Evolutionary conservation across 2,329 filamentous ascomycete species (phyloP).

Genomic region (Neofusicoccum umdonicola): DNA sequence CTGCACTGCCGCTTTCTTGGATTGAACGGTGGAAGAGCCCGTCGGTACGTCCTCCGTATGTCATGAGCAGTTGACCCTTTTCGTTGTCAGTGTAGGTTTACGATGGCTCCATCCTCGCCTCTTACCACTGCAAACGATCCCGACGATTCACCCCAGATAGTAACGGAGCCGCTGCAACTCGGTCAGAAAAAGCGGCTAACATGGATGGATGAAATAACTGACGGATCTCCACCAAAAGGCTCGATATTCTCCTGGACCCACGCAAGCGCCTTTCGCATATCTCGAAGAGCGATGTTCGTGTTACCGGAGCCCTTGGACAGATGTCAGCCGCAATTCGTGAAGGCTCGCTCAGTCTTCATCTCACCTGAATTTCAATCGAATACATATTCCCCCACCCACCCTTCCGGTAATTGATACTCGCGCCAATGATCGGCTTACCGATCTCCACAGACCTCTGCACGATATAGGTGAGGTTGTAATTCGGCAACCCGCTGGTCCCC

Average conservation of each 20-base stretch:
- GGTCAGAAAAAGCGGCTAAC: neutral
- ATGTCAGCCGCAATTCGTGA: neutral
- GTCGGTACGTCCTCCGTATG: conserved; percentile 34
- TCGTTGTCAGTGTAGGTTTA: neutral
- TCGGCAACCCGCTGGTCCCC: conserved; percentile 9
- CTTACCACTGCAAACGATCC: conserved; percentile 14
- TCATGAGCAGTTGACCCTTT: conserved; percentile 34
- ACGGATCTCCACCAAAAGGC: conserved; percentile 9
- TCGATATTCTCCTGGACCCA: conserved; percentile 17
- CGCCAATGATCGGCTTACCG: conserved; percentile 31
- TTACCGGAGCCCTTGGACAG: neutral
- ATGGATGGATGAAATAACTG: neutral
- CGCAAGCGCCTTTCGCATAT: conserved; percentile 10
- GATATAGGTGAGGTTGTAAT: conserved; percentile 24
- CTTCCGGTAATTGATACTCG: conserved; percentile 47
- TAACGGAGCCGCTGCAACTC: neutral
- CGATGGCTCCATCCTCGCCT: neutral
- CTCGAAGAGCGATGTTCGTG: conserved; percentile 10
- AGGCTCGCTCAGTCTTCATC: neutral
- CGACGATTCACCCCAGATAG: conserved; percentile 17
- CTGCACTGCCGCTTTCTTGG: conserved; percentile 36
- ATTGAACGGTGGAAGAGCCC: conserved; percentile 37
- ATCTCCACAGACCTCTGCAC: conserved; percentile 31
- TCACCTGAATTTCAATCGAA: conserved; percentile 15
- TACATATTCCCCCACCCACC: conserved; percentile 16